Conservation (phyloP, 139 green algal species). For the Haematococcus lacustris region DNA sequence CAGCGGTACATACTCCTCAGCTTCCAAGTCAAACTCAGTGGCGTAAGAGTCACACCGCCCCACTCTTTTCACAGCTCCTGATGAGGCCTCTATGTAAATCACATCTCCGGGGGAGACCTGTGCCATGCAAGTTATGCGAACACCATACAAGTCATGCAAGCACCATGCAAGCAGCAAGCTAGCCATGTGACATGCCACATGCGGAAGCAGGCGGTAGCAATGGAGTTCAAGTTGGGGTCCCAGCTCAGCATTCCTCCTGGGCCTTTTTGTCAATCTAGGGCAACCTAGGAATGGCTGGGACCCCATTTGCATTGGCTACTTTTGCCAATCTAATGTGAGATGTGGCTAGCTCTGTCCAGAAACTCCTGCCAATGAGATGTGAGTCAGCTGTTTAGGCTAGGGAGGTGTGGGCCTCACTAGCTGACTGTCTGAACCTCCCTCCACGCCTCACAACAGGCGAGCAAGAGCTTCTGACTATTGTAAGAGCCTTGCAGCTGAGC, state of each 20-base stretch:
- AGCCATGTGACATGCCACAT: neutral
- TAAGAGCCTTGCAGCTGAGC: neutral
- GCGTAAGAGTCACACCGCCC: constrained; percentile 91
- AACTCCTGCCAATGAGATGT: too few species aligned
- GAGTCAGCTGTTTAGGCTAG: too few species aligned
- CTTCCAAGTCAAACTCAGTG: constrained; percentile 97
- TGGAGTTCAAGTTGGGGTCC: too few species aligned
- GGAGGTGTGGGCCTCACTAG: too few species aligned
- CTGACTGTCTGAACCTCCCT: too few species aligned
- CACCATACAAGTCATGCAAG: too few species aligned
- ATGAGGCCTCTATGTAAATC: constrained; percentile 99
- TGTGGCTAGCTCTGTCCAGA: neutral
- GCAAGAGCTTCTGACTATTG: too few species aligned
- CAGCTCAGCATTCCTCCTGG: neutral
- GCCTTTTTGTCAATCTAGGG: neutral
- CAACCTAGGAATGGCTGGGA: neutral
- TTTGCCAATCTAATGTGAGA: neutral
- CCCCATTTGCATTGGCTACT: neutral
- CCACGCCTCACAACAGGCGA: too few species aligned
- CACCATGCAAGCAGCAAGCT: neutral
- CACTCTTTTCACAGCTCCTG: constrained; percentile 92
- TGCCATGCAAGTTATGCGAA: too few species aligned
- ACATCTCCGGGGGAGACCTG: constrained; percentile 78
- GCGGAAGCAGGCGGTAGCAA: neutral
- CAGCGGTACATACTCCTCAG: constrained; percentile 98